Percentiles rank a stretch among this genome's conserved stretches.
These are phyloP conservation scores for Agaricales sp. DNA, from an alignment of 1,284 basidiomycete species.

Conservation along the genomic window DNA sequence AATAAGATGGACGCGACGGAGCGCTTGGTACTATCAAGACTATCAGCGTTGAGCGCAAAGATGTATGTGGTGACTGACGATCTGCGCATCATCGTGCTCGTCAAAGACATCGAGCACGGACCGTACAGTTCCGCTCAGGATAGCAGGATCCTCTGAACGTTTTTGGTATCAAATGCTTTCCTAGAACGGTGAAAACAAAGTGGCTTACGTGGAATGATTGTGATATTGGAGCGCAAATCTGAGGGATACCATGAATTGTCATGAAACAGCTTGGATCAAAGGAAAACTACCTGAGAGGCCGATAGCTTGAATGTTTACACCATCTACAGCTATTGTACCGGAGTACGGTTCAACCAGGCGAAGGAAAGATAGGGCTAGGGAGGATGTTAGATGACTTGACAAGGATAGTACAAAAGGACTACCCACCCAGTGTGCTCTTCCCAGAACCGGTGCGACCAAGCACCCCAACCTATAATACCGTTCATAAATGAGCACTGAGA, in stretches of 20 bases:
- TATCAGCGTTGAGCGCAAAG: neutral
- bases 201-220: slow-evolving; percentile 83
- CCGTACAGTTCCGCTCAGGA: slow-evolving; percentile 80
- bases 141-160: slow-evolving; percentile 74
- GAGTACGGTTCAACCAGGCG: slow-evolving; percentile 86
- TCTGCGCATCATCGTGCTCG: slow-evolving; percentile 80
- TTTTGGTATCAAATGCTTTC: neutral
- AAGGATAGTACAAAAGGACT: too few species aligned
- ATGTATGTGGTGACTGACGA: slow-evolving; percentile 37
- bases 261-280: too few species aligned
- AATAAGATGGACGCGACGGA: slow-evolving; percentile 83
- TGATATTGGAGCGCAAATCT: slow-evolving; percentile 76
- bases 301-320: slow-evolving; percentile 75
- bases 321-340: slow-evolving; percentile 81
- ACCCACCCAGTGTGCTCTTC: slow-evolving; percentile 84
- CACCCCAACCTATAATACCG: too few species aligned
- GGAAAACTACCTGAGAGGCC: slow-evolving; percentile 83
- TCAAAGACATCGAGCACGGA: slow-evolving; percentile 87
- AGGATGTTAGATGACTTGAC: too few species aligned
- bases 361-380: slow-evolving; percentile 93
- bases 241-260: too few species aligned
- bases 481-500: neutral
- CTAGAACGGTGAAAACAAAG: neutral
- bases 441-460: too few species aligned
- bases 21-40: slow-evolving; percentile 62